phyloP scores from a whole-genome alignment of 2,329 filamentous ascomycete species.

The Lasiodiplodia sp. region DNA sequence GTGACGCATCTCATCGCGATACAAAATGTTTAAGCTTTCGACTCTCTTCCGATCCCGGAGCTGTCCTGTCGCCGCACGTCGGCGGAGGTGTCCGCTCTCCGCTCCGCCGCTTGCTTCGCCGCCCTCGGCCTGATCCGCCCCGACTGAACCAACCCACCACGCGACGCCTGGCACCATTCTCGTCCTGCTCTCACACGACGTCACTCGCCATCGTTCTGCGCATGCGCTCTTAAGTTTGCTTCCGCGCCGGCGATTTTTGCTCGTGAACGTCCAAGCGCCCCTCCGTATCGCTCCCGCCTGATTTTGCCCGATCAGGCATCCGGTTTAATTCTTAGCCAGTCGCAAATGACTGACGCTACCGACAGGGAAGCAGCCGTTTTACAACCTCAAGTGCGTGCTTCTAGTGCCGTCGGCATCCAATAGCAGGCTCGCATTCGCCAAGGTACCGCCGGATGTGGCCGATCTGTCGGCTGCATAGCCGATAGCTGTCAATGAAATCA shows the following conservation, averaged over 20 bases:
- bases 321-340: neutral
- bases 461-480: neutral
- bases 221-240: neutral
- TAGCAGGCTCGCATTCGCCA: neutral
- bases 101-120: constrained; percentile 11
- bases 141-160: neutral
- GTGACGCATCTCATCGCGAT: constrained; percentile 16
- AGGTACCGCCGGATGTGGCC: neutral
- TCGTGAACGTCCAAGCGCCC: neutral
- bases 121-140: neutral
- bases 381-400: neutral
- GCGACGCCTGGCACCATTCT: neutral
- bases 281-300: neutral
- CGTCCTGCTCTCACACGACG: constrained; percentile 1
- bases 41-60: constrained; percentile 22
- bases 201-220: neutral
- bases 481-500: neutral
- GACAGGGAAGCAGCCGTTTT: neutral
- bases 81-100: constrained; percentile 9
- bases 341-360: no score
- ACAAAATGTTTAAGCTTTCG: constrained; percentile 26
- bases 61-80: constrained; percentile 14
- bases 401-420: neutral
- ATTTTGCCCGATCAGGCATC: neutral
- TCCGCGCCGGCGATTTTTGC: no score